Evolutionary conservation across 176 grass and related monocot species (phyloP), one percentile per base, ranked within the genome.

Genomic region (Aegilops bicornis): DNA sequence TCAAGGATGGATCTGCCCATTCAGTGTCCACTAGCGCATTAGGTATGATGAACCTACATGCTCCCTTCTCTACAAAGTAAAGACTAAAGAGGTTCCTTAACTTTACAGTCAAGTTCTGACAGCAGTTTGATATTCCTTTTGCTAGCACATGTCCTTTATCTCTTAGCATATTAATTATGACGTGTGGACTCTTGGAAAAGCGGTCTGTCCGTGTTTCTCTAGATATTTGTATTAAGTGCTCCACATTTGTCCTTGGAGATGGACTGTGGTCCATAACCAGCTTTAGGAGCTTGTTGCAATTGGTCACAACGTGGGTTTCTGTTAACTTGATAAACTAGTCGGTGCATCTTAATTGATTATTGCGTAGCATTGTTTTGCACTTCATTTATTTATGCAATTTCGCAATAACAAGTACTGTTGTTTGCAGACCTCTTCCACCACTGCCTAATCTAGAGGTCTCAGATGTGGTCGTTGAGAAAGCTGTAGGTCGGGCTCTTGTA

Each of bases 361-460:
- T 29, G 20, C 16, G 62, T 6, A 29, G 1, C 68, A 50, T 68
- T 47, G 42, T 27, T 67, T 9, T 84, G 1, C 1, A 62, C 15
- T 64, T 72, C 3, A 29, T 47, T 52, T 52, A 52, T 52, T 87
- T 84, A 54, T 88, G 40, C 72, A 76, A 75, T 48, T 30, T 5
- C 14, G 13, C 23, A 25, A 47, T 48, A 69, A 64, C 20, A 84
- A 13, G 6, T 72, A 59, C 59, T 84, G 32, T 11, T 65, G 68
- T 80, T 77, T 80, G 64, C 85, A 99, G 97, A 39, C 97, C 97
- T 83, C 91, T 97, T 85, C 97, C 97, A 35, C 97, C 97, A 59
- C 80, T 93, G 66, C 94, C 94, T 23, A 99, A 99, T 87, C 82
- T 99, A 62, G 97, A 99, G 84, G 80, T 94, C 9, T 94, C 97